Conservation (phyloP, 2,329 filamentous ascomycete genomes). For the Didymella segeticola region DNA sequence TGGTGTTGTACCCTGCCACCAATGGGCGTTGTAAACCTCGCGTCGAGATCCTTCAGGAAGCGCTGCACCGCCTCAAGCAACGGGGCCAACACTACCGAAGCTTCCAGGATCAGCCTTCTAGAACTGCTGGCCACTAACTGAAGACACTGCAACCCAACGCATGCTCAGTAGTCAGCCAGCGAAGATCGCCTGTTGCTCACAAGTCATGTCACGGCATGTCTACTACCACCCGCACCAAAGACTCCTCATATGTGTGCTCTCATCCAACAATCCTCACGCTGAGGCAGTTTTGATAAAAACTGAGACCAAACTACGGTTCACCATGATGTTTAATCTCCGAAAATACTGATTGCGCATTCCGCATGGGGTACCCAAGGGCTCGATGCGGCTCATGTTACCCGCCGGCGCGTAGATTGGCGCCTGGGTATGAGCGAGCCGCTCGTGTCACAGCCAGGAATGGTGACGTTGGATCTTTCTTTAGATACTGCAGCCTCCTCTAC, state of each 20-base stretch:
- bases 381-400: constrained; percentile 37
- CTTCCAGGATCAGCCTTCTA: constrained; percentile 25
- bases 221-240: constrained; percentile 22
- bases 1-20: constrained; percentile 14
- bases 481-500: constrained; percentile 21
- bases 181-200: constrained; percentile 18
- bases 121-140: constrained; percentile 25
- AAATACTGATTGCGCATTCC: constrained; percentile 23
- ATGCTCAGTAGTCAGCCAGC: constrained; percentile 23
- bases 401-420: constrained; percentile 3
- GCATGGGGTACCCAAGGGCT: constrained; percentile 25
- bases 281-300: constrained; percentile 21
- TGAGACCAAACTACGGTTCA: constrained; percentile 18
- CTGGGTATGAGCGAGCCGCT: constrained; percentile 3
- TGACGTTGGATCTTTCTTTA: constrained; percentile 11
- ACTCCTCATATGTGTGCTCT: constrained; percentile 17
- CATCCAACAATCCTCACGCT: constrained; percentile 17
- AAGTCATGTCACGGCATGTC: constrained; percentile 30
- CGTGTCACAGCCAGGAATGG: constrained; percentile 12
- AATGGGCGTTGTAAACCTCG: constrained; percentile 26
- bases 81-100: constrained; percentile 20
- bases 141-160: constrained; percentile 25
- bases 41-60: constrained; percentile 31
- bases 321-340: constrained; percentile 13
- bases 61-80: constrained; percentile 41